Percentiles rank a stretch among this genome's conserved stretches.
These are phyloP conservation scores for Cladosporium austrohemisphaericum DNA, from an alignment of 2,329 filamentous ascomycete species.

Conservation along the genomic window DNA sequence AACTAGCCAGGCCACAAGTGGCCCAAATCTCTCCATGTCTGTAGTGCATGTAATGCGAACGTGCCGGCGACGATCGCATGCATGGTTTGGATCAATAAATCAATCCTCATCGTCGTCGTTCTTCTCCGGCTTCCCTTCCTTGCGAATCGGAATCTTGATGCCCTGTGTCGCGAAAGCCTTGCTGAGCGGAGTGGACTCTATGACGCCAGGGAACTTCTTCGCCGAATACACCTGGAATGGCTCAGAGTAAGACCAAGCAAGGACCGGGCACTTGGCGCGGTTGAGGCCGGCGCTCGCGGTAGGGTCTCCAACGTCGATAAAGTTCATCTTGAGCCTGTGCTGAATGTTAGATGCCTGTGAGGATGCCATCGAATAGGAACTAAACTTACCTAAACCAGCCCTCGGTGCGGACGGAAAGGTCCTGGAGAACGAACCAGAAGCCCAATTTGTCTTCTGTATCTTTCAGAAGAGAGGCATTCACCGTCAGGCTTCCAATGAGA, in stretches of 20 bases:
- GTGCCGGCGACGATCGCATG: too few species aligned
- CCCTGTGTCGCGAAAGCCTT: slow-evolving; percentile 91
- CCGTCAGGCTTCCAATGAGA: slow-evolving; percentile 84
- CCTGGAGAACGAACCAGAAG: slow-evolving; percentile 95
- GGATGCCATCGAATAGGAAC: too few species aligned
- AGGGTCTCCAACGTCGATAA: slow-evolving; percentile 66
- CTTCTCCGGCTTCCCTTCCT: slow-evolving; percentile 58
- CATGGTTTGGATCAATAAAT: too few species aligned
- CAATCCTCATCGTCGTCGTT: slow-evolving; percentile 41
- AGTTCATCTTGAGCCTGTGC: slow-evolving; percentile 59
- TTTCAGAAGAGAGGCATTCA: slow-evolving; percentile 79
- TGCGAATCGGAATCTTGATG: slow-evolving; percentile 94
- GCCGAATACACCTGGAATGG: slow-evolving; percentile 91
- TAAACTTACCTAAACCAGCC: slow-evolving; percentile 81
- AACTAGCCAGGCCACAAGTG: too few species aligned
- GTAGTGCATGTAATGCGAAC: too few species aligned
- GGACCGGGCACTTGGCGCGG: slow-evolving; percentile 71
- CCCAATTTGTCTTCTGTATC: slow-evolving; percentile 78
- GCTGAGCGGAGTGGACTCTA: slow-evolving; percentile 85
- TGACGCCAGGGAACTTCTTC: slow-evolving; percentile 97
- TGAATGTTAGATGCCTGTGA: slow-evolving; percentile 40
- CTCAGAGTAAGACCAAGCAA: slow-evolving; percentile 82
- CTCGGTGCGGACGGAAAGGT: slow-evolving; percentile 90
- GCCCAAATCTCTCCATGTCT: neutral
- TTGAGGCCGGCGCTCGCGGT: slow-evolving; percentile 53